Base-by-base conservation (phyloP, 495 filamentous ascomycete species). In the Bryoglossum gracile region DNA sequence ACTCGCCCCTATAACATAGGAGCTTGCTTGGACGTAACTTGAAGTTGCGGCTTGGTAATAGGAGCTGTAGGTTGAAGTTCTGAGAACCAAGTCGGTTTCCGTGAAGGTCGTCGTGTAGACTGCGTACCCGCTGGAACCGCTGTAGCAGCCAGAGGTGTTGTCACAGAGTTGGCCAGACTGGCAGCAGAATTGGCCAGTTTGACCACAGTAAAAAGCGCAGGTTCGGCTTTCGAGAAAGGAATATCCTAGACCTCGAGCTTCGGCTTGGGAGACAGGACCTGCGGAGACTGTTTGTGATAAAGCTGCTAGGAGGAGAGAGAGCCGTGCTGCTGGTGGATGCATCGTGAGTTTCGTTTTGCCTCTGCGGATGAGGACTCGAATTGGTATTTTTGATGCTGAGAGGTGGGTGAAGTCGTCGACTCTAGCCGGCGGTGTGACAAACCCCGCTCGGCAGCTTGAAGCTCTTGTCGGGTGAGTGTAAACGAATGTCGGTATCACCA, bases 91-190 rank as follows among this genome's bases (percentile, higher is more conserved):
- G 52, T 83, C 78, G 26, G 83, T 87, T 68, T 87, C 74, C 16
- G 74, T 66, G 53, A 64, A 88, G 10, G 84, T 89, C 9, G 81
- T 86, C 39, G 85, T 89, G 65, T 72, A 89, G 60, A 74, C 77
- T 56, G 73, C 62, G 70, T 72, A 81, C 52, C 65, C 65, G 21
- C 68, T 72, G 5, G 13, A 18, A 11, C 38, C 40, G 16, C 24
- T 14, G 6, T 28, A 13, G 16, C 38, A 43, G 18, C 36, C 36
- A 1, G 21, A 24, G 33, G 40, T 77, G 30, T 83, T 88, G 57
- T 64, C 72, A 72, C 88, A 94, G 16, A 68, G 57, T 48, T 83
- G 60, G 44, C 68, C 73, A 8, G 66, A 57, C 10, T 59, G 54
- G 62, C 89, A 94, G 72, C 87, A 92, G 51, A 83, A 70, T 67